These are phyloP conservation scores for Syzygium malaccense DNA, from an alignment of 441 rosid genomes.

Conservation along the genomic window DNA sequence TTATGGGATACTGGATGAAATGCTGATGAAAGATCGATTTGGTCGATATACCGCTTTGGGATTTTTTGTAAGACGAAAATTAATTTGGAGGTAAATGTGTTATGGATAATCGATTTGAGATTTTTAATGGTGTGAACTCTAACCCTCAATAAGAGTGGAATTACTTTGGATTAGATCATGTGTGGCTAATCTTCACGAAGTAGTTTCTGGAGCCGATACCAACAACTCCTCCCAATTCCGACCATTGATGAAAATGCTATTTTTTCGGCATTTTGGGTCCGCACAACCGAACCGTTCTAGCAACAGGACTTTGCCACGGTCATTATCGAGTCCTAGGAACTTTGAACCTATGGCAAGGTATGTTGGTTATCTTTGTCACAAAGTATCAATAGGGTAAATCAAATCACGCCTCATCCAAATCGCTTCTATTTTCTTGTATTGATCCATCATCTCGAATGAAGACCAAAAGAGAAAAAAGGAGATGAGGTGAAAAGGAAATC, in stretches of 20 bases:
- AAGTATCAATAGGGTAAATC: neutral
- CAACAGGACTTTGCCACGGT: neutral
- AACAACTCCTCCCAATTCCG: neutral
- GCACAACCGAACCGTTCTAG: neutral
- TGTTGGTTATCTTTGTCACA: neutral
- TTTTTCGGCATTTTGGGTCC: neutral
- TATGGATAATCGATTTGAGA: rapidly evolving
- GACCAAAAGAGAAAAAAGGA: neutral
- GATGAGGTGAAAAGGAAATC: neutral
- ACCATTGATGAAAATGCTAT: neutral
- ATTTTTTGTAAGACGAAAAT: neutral
- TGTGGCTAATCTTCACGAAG: neutral
- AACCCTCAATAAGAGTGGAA: neutral
- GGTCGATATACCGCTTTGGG: neutral
- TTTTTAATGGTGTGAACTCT: neutral
- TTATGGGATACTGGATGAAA: neutral
- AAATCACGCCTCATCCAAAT: neutral
- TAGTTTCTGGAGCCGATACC: neutral
- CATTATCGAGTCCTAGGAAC: neutral
- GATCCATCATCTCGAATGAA: neutral
- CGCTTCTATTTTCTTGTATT: neutral
- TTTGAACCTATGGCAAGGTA: neutral
- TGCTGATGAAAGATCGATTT: neutral
- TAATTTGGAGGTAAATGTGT: neutral
- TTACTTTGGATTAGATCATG: neutral